Conservation (phyloP, 2,329 filamentous ascomycete genomes). For the Tolypocladium cylindrosporum region DNA sequence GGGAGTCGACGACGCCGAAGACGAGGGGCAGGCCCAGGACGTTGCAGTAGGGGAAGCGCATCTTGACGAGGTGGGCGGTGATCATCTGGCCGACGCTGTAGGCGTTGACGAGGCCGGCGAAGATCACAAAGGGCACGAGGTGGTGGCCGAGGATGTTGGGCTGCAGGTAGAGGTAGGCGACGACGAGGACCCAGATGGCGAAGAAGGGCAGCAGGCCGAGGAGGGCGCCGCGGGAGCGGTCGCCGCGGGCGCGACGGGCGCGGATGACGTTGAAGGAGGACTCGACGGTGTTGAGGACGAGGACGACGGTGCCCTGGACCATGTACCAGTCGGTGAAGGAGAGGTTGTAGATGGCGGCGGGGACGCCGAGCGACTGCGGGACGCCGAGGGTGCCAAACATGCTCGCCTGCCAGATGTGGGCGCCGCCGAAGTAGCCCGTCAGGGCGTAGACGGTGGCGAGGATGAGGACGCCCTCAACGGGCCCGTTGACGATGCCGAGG, state of each 20-base stretch:
- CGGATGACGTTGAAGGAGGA: constrained; percentile 77
- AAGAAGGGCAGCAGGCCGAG: constrained; percentile 77
- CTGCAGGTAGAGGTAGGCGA: constrained; percentile 73
- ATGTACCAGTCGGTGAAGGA: constrained; percentile 91
- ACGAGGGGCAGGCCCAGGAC: constrained; percentile 69
- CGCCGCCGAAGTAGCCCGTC: constrained; percentile 78
- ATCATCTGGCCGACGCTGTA: constrained; percentile 96
- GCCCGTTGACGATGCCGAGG: constrained; percentile 83
- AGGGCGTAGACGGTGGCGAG: constrained; percentile 72
- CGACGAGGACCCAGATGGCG: constrained; percentile 65
- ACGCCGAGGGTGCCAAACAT: constrained; percentile 65
- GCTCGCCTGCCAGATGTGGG: constrained; percentile 84
- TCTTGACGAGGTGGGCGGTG: constrained; percentile 81
- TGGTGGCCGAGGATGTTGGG: constrained; percentile 74
- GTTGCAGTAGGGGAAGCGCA: constrained; percentile 84
- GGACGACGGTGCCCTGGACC: constrained; percentile 70
- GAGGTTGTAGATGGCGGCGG: constrained; percentile 62
- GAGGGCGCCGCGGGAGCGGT: constrained; percentile 64
- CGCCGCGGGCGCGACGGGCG: constrained; percentile 63
- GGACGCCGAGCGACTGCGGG: constrained; percentile 53
- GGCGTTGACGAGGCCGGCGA: constrained; percentile 82
- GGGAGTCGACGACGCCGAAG: constrained; percentile 68
- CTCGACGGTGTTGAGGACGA: constrained; percentile 75
- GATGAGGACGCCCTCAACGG: constrained; percentile 87
- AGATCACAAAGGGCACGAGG: constrained; percentile 81